Evolutionary conservation across 2,329 filamentous ascomycete genomes (phyloP), one percentile per base, ranked within the genome.

Genomic region (Colletotrichum paranaense): DNA sequence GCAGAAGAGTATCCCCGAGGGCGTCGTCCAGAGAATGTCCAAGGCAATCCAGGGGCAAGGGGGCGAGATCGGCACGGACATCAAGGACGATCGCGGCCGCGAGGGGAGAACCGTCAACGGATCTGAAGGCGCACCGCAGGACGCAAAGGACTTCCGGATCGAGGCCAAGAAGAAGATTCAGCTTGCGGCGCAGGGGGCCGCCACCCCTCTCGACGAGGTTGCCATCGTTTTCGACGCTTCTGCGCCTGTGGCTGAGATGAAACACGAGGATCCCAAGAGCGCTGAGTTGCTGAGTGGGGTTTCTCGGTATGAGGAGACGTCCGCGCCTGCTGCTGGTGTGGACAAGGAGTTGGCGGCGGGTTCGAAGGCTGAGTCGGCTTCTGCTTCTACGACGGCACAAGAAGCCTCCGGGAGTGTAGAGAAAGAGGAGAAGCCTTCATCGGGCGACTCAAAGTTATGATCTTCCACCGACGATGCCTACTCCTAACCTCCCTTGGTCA

Each of bases 121-220:
- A 4, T 71, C 71, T 14, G 60, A 73, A 6, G 71, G 71, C 7
- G 67, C 55, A 2, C 70, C 67, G 2, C n/a, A 73, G 24, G 71
- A 73, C 9, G 71, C 71, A 1, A 30, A 19, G 16, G 67, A 73
- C 28, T 73, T 73, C 67, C 67, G 71, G 19, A 38, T 58, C 35
- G 67, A 62, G 62, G 71, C 71, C 53, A 73, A 71, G 67, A 70
- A 56, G 28, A 73, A 73, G 49, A 73, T 73, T 11, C 67, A 70
- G 49, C 71, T 73, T 4, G 71, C 71, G 16, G 56, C 60, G 4
- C 67, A 30, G 19, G 71, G 71, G 0, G 56, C 56, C 6, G 71
- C 71, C n/a, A 73, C 71, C 2, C 71, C 71, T 0, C 71, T 73
- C 22, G 71, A 73, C 28, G 71, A 73, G 67, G 67, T 73, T 3